These are phyloP conservation scores for Naganishia kalamii DNA, from an alignment of 768 basidiomycete species.

Conservation along the genomic window DNA sequence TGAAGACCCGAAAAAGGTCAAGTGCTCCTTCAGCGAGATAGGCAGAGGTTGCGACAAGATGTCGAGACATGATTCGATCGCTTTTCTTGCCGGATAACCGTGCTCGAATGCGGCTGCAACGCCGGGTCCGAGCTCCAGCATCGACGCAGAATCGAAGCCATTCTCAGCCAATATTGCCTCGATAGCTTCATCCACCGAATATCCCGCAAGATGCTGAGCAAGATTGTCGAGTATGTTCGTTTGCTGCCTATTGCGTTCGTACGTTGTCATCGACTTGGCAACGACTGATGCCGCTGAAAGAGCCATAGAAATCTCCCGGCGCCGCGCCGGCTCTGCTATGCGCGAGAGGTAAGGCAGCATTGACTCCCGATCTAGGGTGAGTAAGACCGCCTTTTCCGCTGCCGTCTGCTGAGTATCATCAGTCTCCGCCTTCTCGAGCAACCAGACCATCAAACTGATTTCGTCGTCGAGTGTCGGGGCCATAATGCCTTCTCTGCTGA, in stretches of 20 bases:
- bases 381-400: conserved; percentile 4
- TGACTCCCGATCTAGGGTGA: background rate
- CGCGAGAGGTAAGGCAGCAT: background rate
- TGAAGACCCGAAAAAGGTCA: background rate
- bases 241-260: background rate
- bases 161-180: background rate
- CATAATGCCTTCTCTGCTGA: conserved; percentile 73
- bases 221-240: conserved; percentile 3
- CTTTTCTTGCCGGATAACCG: background rate
- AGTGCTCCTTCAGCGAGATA: no score
- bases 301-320: background rate
- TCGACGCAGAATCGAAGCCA: background rate
- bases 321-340: background rate
- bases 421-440: background rate
- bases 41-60: background rate
- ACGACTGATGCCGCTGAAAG: conserved; percentile 1
- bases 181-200: conserved; percentile 12
- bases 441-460: conserved; percentile 12
- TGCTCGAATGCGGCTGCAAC: background rate
- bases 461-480: conserved; percentile 53
- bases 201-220: background rate
- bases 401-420: conserved; percentile 9
- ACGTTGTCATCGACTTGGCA: background rate
- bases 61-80: background rate
- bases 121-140: background rate